Evolutionary conservation across 129 eudicot species (phyloP).

Genomic region (Flaveria robusta): DNA sequence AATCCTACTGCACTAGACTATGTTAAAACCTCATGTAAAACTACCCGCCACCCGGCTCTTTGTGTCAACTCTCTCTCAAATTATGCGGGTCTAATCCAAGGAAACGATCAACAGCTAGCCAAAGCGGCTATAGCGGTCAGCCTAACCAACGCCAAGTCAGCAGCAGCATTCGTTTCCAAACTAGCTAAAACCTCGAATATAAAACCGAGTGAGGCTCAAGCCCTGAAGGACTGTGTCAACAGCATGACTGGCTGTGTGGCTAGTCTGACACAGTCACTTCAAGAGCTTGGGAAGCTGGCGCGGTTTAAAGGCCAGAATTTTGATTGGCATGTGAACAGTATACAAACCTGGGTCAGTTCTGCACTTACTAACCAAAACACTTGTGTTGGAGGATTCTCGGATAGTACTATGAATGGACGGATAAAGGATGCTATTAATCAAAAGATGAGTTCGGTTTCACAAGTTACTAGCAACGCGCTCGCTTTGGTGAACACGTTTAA

Average conservation of each 20-base stretch:
- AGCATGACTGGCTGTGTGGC: constrained; percentile 56
- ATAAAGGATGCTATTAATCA: constrained; percentile 49
- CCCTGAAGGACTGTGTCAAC: constrained; percentile 60
- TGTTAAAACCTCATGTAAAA: constrained; percentile 56
- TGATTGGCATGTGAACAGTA: constrained; percentile 64
- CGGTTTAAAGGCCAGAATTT: constrained; percentile 41
- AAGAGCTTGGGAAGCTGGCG: constrained; percentile 48
- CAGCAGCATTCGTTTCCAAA: constrained; percentile 42
- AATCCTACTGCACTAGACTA: constrained; percentile 43
- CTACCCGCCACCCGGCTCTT: constrained; percentile 59
- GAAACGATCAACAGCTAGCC: constrained; percentile 52
- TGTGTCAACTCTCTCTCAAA: constrained; percentile 60
- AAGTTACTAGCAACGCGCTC: constrained; percentile 74
- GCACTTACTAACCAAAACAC: constrained; percentile 61
- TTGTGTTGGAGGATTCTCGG: constrained; percentile 58
- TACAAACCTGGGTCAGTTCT: constrained; percentile 88
- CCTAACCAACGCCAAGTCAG: constrained; percentile 48
- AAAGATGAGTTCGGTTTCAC: constrained; percentile 43
- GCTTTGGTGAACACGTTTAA: constrained; percentile 72
- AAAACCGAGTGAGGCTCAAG: constrained; percentile 45
- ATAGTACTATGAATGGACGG: constrained; percentile 46
- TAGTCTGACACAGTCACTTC: constrained; percentile 54
- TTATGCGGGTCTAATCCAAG: constrained; percentile 48
- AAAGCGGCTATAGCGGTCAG: constrained; percentile 60
- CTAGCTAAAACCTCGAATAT: constrained; percentile 33